These are phyloP conservation scores for Coemansia sp. DNA, from an alignment of 192 early-diverging fungal species.

Conservation along the genomic window DNA sequence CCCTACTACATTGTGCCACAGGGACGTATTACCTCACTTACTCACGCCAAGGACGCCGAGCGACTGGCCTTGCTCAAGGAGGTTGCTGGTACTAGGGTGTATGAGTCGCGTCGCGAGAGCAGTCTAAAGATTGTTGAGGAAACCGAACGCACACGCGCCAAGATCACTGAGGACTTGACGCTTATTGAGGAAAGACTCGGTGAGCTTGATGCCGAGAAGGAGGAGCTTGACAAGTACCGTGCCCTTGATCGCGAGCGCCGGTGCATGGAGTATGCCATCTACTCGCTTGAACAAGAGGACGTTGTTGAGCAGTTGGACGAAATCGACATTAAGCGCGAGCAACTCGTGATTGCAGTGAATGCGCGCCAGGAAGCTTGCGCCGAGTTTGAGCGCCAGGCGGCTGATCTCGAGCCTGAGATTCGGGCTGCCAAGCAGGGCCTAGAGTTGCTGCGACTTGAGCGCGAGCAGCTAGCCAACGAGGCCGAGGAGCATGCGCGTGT, in stretches of 20 bases:
- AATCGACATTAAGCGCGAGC: slow-evolving; percentile 53
- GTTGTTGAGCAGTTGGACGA: slow-evolving; percentile 77
- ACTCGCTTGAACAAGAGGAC: slow-evolving; percentile 83
- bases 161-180: slow-evolving; percentile 85
- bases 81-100: slow-evolving; percentile 96
- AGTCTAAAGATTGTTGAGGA: slow-evolving; percentile 93
- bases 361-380: slow-evolving; percentile 57
- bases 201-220: slow-evolving; percentile 92
- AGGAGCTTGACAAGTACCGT: slow-evolving; percentile 88
- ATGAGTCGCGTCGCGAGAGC: slow-evolving; percentile 87
- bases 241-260: slow-evolving; percentile 81
- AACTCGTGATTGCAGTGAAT: slow-evolving; percentile 59
- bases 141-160: slow-evolving; percentile 74
- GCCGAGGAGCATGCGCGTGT: slow-evolving; percentile 72
- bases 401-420: slow-evolving; percentile 58
- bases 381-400: slow-evolving; percentile 57
- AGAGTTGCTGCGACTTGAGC: slow-evolving; percentile 67
- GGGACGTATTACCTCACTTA: slow-evolving; percentile 86
- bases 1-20: slow-evolving; percentile 99
- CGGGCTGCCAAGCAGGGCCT: slow-evolving; percentile 63
- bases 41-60: slow-evolving; percentile 91
- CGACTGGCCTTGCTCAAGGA: slow-evolving; percentile 90
- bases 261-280: slow-evolving; percentile 91
- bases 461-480: slow-evolving; percentile 70
- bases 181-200: slow-evolving; percentile 86